phyloP scores from a whole-genome alignment of 2,329 filamentous ascomycete species.

The Talaromyces pinophilus region DNA sequence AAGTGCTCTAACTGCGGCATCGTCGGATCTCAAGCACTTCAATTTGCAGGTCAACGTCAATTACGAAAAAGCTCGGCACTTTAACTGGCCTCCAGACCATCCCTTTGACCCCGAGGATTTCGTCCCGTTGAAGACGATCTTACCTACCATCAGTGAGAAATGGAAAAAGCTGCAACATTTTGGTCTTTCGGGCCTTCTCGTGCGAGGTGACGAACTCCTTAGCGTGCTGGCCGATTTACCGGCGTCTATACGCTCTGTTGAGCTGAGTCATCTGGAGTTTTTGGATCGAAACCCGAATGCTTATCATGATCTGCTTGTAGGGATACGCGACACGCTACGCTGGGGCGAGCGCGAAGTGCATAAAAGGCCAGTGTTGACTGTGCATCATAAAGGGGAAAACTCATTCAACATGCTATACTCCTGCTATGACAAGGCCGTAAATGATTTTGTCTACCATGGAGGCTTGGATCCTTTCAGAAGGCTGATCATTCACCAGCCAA shows the following conservation, averaged over 20 bases:
- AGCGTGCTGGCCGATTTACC: conserved; percentile 33
- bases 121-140: conserved; percentile 30
- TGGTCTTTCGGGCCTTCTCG: conserved; percentile 31
- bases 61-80: not conserved
- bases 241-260: conserved; percentile 32
- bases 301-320: conserved; percentile 23
- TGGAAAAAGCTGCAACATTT: conserved; percentile 37
- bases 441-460: conserved; percentile 8
- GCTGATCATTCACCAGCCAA: not conserved
- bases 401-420: not conserved
- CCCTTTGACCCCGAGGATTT: conserved; percentile 2
- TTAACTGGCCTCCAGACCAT: not conserved
- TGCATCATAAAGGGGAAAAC: not conserved
- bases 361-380: conserved; percentile 3
- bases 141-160: conserved; percentile 30
- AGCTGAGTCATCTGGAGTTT: conserved; percentile 39
- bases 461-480: not conserved
- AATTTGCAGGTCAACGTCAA: conserved; percentile 9
- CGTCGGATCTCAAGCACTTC: conserved; percentile 6
- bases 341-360: not conserved
- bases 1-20: not conserved
- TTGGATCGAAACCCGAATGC: conserved; percentile 19
- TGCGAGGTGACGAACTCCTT: conserved; percentile 33
- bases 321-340: conserved; percentile 10
- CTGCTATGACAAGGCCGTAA: conserved; percentile 11